Conservation (phyloP, 257 asterid species). For the Pogostemon cablin region DNA sequence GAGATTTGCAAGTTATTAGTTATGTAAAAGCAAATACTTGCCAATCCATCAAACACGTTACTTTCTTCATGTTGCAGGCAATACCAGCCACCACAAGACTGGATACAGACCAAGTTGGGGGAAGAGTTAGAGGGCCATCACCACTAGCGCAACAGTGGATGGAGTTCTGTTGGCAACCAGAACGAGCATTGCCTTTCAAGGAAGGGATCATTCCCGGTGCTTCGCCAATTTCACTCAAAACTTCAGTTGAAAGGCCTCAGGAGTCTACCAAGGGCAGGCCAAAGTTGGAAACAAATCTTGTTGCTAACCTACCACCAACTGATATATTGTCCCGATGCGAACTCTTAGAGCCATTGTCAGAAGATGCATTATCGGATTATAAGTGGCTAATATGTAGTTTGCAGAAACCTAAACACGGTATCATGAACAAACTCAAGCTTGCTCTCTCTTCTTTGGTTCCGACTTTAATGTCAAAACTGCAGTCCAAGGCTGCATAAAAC, state of each 20-base stretch:
- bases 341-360: constrained; percentile 79
- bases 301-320: constrained; percentile 61
- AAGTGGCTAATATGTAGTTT: constrained; percentile 56
- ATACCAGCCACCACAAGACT: constrained; percentile 68
- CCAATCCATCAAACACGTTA: neutral
- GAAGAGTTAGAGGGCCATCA: constrained; percentile 86
- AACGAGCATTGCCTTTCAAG: constrained; percentile 65
- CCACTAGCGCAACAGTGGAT: constrained; percentile 85
- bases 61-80: constrained; percentile 51
- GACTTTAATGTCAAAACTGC: constrained; percentile 37
- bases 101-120: constrained; percentile 64
- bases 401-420: constrained; percentile 43
- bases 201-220: constrained; percentile 73
- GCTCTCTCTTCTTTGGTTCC: constrained; percentile 36
- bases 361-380: constrained; percentile 61
- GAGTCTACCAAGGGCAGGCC: constrained; percentile 50
- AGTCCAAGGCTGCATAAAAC: constrained; percentile 41
- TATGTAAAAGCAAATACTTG: neutral
- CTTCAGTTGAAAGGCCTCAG: constrained; percentile 38
- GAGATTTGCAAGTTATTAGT: too few relatives aligned
- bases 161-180: constrained; percentile 80
- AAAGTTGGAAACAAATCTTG: constrained; percentile 74
- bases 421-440: constrained; percentile 35
- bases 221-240: constrained; percentile 61
- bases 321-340: constrained; percentile 78